phyloP scores from a whole-genome alignment of 179 eudicot genomes.

The Corrigiola litoralis region DNA sequence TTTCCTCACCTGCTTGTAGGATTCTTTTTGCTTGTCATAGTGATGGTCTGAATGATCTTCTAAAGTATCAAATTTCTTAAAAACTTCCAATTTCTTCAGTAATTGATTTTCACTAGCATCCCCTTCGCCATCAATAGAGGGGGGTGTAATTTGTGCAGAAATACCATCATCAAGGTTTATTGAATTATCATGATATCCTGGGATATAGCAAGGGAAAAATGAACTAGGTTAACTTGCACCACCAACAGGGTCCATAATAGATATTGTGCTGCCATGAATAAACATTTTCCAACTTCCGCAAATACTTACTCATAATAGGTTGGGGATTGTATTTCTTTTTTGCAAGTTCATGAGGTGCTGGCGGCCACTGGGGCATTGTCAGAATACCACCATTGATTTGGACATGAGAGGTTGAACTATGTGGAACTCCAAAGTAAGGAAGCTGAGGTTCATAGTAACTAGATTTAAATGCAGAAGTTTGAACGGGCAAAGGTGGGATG shows the following conservation, averaged over 20 bases:
- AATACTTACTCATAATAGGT: neutral
- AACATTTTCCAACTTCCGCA: neutral
- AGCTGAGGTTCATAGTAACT: neutral
- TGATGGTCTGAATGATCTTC: constrained; percentile 63
- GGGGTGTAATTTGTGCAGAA: constrained; percentile 25
- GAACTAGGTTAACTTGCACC: neutral
- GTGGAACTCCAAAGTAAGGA: neutral
- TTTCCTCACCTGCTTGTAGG: constrained; percentile 34
- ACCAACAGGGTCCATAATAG: neutral
- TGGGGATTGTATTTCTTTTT: neutral
- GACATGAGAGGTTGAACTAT: constrained; percentile 1
- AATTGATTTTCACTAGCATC: constrained; percentile 29
- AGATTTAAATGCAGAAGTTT: constrained; percentile 4
- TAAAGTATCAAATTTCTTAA: constrained; percentile 67
- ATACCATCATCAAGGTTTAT: constrained; percentile 22
- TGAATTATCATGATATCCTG: constrained; percentile 5
- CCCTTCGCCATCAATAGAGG: constrained; percentile 21
- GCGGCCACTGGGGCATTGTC: constrained; percentile 6
- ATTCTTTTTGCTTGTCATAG: constrained; percentile 13
- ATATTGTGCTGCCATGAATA: neutral
- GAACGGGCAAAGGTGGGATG: neutral
- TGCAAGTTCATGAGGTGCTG: neutral
- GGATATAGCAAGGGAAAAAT: neutral
- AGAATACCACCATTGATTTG: constrained; percentile 9
- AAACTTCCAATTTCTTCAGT: constrained; percentile 35